phyloP scores from a whole-genome alignment of 2,329 filamentous ascomycete genomes.

The Fusarium tupiense region DNA sequence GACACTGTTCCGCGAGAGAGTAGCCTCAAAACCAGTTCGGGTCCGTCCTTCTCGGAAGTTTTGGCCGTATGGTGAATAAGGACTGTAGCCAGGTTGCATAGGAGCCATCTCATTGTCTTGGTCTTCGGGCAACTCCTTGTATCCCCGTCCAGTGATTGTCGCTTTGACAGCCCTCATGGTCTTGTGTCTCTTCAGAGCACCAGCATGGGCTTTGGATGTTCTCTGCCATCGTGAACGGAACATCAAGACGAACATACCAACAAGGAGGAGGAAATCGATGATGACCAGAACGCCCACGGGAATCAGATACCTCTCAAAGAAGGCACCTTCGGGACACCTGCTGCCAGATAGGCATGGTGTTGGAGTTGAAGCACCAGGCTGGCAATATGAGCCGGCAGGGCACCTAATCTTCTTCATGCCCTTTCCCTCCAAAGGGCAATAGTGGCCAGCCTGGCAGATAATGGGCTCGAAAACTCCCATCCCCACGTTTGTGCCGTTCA shows the following conservation, averaged over 20 bases:
- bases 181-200: constrained; percentile 31
- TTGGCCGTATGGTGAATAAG: constrained; percentile 21
- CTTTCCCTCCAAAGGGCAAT: constrained; percentile 53
- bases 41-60: constrained; percentile 23
- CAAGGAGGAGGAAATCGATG: constrained; percentile 54
- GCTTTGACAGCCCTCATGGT: constrained; percentile 45
- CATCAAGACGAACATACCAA: constrained; percentile 41
- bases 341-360: constrained; percentile 59
- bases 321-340: constrained; percentile 56
- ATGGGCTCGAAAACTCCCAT: constrained; percentile 63
- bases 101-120: constrained; percentile 50
- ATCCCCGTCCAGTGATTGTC: constrained; percentile 43
- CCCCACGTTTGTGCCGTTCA: constrained; percentile 48
- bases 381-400: constrained; percentile 61
- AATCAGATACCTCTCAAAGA: constrained; percentile 54
- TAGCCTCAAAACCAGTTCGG: constrained; percentile 51
- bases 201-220: constrained; percentile 20
- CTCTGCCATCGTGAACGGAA: constrained; percentile 30
- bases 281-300: constrained; percentile 55
- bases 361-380: constrained; percentile 58
- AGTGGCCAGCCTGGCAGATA: constrained; percentile 59
- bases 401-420: constrained; percentile 55
- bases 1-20: constrained; percentile 47
- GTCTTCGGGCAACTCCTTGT: constrained; percentile 47
- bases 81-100: constrained; percentile 46